Evolutionary conservation across 768 basidiomycete species (phyloP).

Genomic region (Panus rudis): DNA sequence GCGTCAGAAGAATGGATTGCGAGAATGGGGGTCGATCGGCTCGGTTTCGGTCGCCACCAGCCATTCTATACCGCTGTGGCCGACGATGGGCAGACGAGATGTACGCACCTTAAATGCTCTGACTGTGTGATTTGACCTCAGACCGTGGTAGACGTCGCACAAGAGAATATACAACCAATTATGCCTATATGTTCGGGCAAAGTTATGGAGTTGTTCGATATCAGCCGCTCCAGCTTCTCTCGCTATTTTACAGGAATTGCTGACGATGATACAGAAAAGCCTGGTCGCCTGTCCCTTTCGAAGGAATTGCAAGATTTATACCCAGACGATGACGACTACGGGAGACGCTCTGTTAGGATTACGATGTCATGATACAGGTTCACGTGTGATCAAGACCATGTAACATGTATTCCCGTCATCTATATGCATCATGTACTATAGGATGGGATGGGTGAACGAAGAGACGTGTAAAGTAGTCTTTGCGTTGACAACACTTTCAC

Average conservation of each 20-base stretch:
- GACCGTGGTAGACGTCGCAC: constrained; percentile 27
- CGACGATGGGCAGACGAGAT: constrained; percentile 29
- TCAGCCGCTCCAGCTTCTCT: constrained; percentile 19
- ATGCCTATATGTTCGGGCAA: too few species aligned
- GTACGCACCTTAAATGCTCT: constrained; percentile 22
- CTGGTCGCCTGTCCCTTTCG: constrained; percentile 2
- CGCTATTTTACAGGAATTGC: constrained; percentile 33
- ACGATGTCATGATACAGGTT: constrained; percentile 5
- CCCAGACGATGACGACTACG: constrained; percentile 11
- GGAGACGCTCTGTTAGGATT: too few species aligned
- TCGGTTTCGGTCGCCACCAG: constrained; percentile 36
- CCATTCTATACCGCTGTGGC: constrained; percentile 41
- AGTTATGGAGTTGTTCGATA: constrained; percentile 20
- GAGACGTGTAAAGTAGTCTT: too few species aligned
- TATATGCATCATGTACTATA: background rate
- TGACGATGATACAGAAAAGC: constrained; percentile 11
- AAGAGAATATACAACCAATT: constrained; percentile 27
- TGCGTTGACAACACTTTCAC: too few species aligned
- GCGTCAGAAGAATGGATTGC: constrained; percentile 37
- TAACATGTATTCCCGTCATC: background rate
- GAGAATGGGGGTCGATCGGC: constrained; percentile 34
- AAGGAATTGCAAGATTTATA: constrained; percentile 8
- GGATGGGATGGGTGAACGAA: too few species aligned
- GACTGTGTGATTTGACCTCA: constrained; percentile 3
- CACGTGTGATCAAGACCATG: background rate